Percentiles rank a stretch among this genome's conserved stretches.
phyloP scores from a whole-genome alignment of 148 eudicot genomes.

The Heliosperma pusillum region DNA sequence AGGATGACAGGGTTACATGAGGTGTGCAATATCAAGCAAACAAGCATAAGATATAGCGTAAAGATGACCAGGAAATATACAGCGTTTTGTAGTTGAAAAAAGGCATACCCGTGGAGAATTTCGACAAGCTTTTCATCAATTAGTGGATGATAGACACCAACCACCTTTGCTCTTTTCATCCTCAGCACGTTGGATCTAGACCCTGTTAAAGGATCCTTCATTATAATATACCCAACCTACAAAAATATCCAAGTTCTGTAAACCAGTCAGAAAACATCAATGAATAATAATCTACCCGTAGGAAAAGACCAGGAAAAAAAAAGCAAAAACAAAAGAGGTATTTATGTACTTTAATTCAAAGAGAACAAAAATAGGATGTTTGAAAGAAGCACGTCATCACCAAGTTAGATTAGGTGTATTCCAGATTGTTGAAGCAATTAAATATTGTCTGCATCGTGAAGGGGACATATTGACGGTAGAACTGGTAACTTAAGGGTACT shows the following conservation, averaged over 20 bases:
- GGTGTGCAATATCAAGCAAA: not conserved
- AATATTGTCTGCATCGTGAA: not conserved
- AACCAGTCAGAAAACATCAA: not conserved
- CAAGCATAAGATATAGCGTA: not conserved
- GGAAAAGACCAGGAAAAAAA: not conserved
- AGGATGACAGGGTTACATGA: not conserved
- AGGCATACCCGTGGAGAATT: slow-evolving; percentile 66
- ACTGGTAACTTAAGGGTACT: not conserved
- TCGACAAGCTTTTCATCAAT: slow-evolving; percentile 64
- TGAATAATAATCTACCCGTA: not conserved
- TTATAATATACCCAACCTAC: slow-evolving; percentile 92
- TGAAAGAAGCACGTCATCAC: not conserved
- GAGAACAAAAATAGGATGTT: not conserved
- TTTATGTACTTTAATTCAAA: not conserved
- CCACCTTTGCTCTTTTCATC: slow-evolving; percentile 67
- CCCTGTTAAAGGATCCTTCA: slow-evolving; percentile 62
- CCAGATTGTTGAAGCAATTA: not conserved
- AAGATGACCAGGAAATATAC: not conserved
- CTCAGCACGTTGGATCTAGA: slow-evolving; percentile 63
- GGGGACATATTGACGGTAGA: too few species aligned
- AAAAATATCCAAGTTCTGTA: slow-evolving; percentile 23
- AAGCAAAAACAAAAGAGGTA: not conserved
- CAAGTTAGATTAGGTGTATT: not conserved
- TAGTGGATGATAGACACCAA: slow-evolving; percentile 78
- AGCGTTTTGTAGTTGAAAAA: not conserved